Base-by-base conservation (phyloP, 306 rosid species). In the Coriaria nepalensis region DNA sequence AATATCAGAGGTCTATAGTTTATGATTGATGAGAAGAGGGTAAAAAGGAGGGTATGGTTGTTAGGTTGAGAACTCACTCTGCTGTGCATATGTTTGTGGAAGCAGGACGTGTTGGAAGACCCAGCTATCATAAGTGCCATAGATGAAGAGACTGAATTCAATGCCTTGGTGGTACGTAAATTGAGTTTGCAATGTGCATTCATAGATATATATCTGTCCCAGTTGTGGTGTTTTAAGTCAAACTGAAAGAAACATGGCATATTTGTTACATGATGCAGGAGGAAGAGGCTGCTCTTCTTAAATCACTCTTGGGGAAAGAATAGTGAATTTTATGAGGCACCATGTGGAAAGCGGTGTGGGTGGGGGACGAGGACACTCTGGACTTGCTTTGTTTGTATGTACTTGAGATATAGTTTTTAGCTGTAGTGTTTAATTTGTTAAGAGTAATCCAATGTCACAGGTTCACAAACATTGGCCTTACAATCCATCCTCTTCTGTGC, bases 141-240 rank as follows among this genome's bases (percentile, higher is more conserved):
- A 57, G 96, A 88, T 50, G 94, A 88, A 72, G 96, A 88, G 69
- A 88, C 96, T 9, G 93, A 88, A 75, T 88, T 88, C 56, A 88
- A 88, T 42, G 94, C 96, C 44, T 68, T 88, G 78, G 88, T 78
- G 88, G 94, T 88, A 78, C 37, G 83, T 57, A 45, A 34, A 57
- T 67, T 56, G 59, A 20, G 52, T 61, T 36, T 62, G 51, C 62
- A 37, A 48, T 40, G 37, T 64, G n/a, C 37, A 7, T 11, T 11
- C 5, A 48, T 47, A 38, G 29, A 14, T 40, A 9, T 40, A 9
- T 37, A 34, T 49, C 34, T 54, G 37, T 45, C 50, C 35, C 9
- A 44, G 29, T 41, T 43, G 35, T 52, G 51, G 51, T 6, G 29
- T 20, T n/a, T n/a, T 3, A 8, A 46, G 32, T 9, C 55, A 14